Evolutionary conservation across 2,329 filamentous ascomycete genomes (phyloP), one percentile per base, ranked within the genome.

Genomic region (Penicillium sp.): DNA sequence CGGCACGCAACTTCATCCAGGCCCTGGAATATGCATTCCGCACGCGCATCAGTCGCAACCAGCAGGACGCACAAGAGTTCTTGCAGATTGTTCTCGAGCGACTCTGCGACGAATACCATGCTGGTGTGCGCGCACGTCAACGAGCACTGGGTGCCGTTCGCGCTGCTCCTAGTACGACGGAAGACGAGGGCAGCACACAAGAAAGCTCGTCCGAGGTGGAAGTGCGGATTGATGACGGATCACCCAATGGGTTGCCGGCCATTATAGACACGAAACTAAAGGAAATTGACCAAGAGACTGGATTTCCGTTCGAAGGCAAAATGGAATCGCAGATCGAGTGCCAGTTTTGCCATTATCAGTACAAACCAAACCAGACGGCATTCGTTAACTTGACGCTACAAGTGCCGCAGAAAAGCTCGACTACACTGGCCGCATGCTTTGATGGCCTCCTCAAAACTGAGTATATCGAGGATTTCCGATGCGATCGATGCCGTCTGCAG

Each of bases 31-130:
- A 80, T 29, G 91, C 93, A 0, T 99, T 97, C 68, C 85, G 85
- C 52, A 93, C 95, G 66, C 86, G 90, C 64, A 96, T 99, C 64
- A 97, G 90, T 69, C 83, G 93, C 50, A 91, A 94, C 69, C 94
- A 99, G 74, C 94, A 99, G 74, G 94, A 99, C 76, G 94, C 94
- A 10, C 94, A 99, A 69, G 94, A 99, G 72, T 97, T 99, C 60
- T 76, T 99, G 52, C 94, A 99, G 75, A 87, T 97, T 46, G 88
- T 99, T 11, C 89, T 91, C 2, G 93, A 99, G 76, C 83, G 93
- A 48, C 78, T 99, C 52, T 91, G 90, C 66, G 94, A 99, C 68
- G 94, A 99, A 74, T 96, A 97, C 67, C 87, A 95, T 69, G 91
- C 91, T 4, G 91, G 91, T 1, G 82, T 84, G 65, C 84, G 88